phyloP scores from a whole-genome alignment of 75 land plant genomes.

The Picea sitchensis region DNA sequence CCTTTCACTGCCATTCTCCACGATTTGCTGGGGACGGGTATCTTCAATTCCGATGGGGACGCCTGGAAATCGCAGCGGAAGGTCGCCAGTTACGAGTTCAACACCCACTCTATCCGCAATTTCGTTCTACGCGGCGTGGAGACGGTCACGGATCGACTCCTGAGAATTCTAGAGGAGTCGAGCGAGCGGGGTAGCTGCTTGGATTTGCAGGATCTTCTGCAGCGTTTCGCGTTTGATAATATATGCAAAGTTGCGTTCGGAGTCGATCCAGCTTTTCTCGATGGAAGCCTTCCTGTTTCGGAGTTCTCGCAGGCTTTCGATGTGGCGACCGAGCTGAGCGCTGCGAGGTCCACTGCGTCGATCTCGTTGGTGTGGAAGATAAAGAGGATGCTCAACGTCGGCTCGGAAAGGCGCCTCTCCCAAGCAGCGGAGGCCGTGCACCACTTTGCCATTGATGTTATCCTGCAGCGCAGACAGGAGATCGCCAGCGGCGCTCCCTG shows the following conservation, averaged over 20 bases:
- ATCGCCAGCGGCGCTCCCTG: no score
- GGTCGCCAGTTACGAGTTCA: constrained; percentile 36
- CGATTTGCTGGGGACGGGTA: constrained; percentile 58
- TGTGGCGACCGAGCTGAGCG: constrained; percentile 37
- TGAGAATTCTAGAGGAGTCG: constrained; percentile 3
- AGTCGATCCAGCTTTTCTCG: constrained; percentile 50
- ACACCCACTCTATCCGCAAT: constrained; percentile 9
- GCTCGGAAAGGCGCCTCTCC: constrained; percentile 45
- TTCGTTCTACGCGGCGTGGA: constrained; percentile 9
- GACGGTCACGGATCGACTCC: constrained; percentile 13
- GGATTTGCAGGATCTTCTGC: constrained; percentile 65
- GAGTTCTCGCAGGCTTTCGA: constrained; percentile 53
- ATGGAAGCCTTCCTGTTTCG: not conserved
- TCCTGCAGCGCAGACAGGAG: no score
- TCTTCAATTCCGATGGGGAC: constrained; percentile 62
- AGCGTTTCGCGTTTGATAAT: constrained; percentile 62
- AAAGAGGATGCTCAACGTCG: constrained; percentile 39
- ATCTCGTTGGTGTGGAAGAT: constrained; percentile 43
- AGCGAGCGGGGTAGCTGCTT: not conserved
- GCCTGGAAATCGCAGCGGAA: constrained; percentile 51
- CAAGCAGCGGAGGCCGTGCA: constrained; percentile 37
- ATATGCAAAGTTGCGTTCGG: constrained; percentile 63
- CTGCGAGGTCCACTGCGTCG: constrained; percentile 31
- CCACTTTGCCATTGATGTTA: constrained; percentile 31
- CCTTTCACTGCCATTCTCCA: constrained; percentile 34